These are phyloP conservation scores for Suhomyces sp. DNA, from an alignment of 805 yeast genomes.

Conservation along the genomic window DNA sequence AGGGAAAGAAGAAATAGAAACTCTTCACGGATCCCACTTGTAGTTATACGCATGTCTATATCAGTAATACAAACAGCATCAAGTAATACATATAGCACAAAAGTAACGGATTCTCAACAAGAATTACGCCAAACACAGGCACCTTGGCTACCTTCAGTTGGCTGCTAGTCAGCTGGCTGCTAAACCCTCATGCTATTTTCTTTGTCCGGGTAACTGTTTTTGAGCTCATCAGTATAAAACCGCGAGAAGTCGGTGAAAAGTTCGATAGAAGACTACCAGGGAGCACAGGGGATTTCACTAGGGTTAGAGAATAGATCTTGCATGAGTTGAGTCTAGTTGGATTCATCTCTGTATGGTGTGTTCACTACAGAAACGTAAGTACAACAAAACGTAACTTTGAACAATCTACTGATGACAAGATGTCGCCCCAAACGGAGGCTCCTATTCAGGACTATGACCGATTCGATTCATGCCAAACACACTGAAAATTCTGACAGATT, in stretches of 20 bases:
- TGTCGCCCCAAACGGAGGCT: constrained; percentile 78
- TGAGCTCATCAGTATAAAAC: not conserved
- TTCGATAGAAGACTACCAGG: too few species aligned
- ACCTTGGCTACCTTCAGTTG: not conserved
- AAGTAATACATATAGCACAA: too few species aligned
- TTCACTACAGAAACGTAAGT: not conserved
- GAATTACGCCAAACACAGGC: too few species aligned
- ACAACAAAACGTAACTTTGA: not conserved
- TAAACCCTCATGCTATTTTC: not conserved
- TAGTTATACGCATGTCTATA: not conserved
- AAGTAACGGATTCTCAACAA: too few species aligned
- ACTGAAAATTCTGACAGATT: constrained; percentile 60
- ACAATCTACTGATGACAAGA: constrained; percentile 50
- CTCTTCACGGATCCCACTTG: not conserved
- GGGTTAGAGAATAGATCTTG: not conserved
- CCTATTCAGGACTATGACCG: constrained; percentile 63
- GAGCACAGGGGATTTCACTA: not conserved
- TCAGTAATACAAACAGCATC: not conserved
- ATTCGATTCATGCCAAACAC: constrained; percentile 66
- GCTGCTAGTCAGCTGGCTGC: not conserved
- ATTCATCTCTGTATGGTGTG: not conserved
- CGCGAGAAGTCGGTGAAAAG: not conserved
- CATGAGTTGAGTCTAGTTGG: not conserved
- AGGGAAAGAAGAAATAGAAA: not conserved
- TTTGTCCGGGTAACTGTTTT: not conserved